Evolutionary conservation across 2,329 filamentous ascomycete genomes (phyloP).

Genomic region (Mycosphaerelloides madeirae): DNA sequence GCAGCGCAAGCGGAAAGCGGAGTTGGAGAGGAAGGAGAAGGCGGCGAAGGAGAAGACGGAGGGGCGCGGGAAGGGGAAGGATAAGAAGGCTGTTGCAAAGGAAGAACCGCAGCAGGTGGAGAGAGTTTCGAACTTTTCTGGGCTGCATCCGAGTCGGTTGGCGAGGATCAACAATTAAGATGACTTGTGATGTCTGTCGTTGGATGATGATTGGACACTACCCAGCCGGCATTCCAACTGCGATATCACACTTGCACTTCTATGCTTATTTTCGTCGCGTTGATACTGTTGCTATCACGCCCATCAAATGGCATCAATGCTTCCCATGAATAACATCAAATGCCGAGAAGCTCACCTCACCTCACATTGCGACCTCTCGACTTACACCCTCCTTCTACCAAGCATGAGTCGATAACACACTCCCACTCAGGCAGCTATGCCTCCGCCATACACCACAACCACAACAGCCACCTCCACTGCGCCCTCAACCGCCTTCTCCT

Average conservation of each 20-base stretch:
- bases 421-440: too few relatives aligned
- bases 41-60: conserved; percentile 39
- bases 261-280: too few relatives aligned
- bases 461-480: not conserved
- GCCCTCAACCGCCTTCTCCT: conserved; percentile 10
- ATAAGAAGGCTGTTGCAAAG: conserved; percentile 25
- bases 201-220: too few relatives aligned
- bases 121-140: conserved; percentile 9
- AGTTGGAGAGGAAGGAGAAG: conserved; percentile 46
- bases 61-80: conserved; percentile 16
- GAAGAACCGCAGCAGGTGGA: not conserved
- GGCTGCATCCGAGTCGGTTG: conserved; percentile 34
- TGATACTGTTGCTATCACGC: too few relatives aligned
- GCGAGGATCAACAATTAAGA: conserved; percentile 21
- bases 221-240: too few relatives aligned
- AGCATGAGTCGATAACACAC: too few relatives aligned
- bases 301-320: too few relatives aligned
- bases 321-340: too few relatives aligned
- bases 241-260: too few relatives aligned
- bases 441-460: not conserved
- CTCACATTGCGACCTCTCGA: too few relatives aligned
- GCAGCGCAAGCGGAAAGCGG: conserved; percentile 52
- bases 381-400: too few relatives aligned
- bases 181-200: not conserved
- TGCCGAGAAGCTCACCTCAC: too few relatives aligned